These are phyloP conservation scores for Clathrus columnatus DNA, from an alignment of 768 basidiomycete species.

Conservation along the genomic window DNA sequence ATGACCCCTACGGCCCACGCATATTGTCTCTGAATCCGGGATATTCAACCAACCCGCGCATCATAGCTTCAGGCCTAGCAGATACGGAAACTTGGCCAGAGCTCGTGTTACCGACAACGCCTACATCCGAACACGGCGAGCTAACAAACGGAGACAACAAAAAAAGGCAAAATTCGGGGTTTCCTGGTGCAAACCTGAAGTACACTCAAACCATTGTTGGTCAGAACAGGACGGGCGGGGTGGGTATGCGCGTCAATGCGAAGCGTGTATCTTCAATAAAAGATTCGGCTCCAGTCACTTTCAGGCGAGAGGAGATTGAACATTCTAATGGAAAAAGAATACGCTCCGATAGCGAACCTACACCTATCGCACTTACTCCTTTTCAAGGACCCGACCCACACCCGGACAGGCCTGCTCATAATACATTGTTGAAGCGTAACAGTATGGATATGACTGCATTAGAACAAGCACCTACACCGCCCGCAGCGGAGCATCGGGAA, in stretches of 20 bases:
- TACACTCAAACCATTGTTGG: constrained; percentile 89
- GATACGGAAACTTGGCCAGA: constrained; percentile 83
- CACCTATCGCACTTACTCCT: constrained; percentile 13
- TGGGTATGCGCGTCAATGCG: constrained; percentile 71
- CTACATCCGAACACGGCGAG: constrained; percentile 67
- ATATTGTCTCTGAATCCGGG: constrained; percentile 73
- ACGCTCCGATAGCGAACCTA: constrained; percentile 20
- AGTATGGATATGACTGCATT: constrained; percentile 8
- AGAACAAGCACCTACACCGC: background rate
- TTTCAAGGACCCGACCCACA: constrained; percentile 2
- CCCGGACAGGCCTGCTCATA: constrained; percentile 11
- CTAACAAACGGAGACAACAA: constrained; percentile 21
- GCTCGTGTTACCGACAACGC: constrained; percentile 60
- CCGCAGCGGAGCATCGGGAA: constrained; percentile 33
- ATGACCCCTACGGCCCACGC: constrained; percentile 77
- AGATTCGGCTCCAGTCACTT: constrained; percentile 19
- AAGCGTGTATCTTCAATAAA: constrained; percentile 43
- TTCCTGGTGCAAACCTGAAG: constrained; percentile 54
- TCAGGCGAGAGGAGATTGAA: background rate
- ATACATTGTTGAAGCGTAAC: background rate
- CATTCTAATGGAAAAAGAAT: background rate
- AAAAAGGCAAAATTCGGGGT: constrained; percentile 22
- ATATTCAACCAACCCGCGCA: constrained; percentile 75
- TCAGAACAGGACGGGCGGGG: constrained; percentile 50
- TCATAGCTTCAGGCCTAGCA: constrained; percentile 68